These are phyloP conservation scores for Retiboletus flavoniger DNA, from an alignment of 1,284 basidiomycete species.

Conservation along the genomic window DNA sequence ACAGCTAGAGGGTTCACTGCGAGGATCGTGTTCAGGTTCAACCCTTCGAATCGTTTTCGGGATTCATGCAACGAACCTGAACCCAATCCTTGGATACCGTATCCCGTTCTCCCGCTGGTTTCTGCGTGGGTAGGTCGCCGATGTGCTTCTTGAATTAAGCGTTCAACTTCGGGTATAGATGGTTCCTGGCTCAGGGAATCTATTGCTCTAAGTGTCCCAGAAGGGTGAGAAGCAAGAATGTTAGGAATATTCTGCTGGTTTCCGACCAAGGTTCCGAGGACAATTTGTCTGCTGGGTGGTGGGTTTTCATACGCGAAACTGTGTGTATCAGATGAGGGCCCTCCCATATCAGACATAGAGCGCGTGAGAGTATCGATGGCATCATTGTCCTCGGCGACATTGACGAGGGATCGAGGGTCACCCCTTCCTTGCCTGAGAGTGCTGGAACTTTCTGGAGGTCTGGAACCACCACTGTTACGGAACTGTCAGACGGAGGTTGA, in stretches of 20 bases:
- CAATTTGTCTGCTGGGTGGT: slow-evolving; percentile 1
- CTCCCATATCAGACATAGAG: slow-evolving; percentile 11
- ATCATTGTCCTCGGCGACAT: neutral
- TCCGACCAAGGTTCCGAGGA: neutral
- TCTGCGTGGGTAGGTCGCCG: slow-evolving; percentile 11
- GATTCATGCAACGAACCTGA: slow-evolving; percentile 17
- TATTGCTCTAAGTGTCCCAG: neutral
- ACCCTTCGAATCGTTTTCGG: neutral
- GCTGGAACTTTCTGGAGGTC: neutral
- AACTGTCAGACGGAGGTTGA: slow-evolving; percentile 3
- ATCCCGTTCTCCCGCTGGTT: neutral
- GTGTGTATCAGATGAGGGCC: neutral
- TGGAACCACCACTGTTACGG: neutral
- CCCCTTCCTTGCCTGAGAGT: neutral
- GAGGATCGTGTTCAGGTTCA: slow-evolving; percentile 2
- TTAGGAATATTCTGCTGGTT: slow-evolving; percentile 2
- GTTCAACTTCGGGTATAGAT: neutral
- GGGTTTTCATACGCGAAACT: slow-evolving; percentile 3
- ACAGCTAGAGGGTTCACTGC: slow-evolving; percentile 3
- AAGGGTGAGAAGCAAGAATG: slow-evolving; percentile 9
- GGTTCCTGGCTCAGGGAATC: slow-evolving; percentile 2
- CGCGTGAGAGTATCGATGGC: slow-evolving; percentile 8
- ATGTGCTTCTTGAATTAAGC: slow-evolving; percentile 7
- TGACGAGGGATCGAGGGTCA: neutral
- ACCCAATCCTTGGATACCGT: slow-evolving; percentile 19